Evolutionary conservation across 371 early-diverging fungal genomes (phyloP), one percentile per base, ranked within the genome.

Genomic region (Mucor piriformis): DNA sequence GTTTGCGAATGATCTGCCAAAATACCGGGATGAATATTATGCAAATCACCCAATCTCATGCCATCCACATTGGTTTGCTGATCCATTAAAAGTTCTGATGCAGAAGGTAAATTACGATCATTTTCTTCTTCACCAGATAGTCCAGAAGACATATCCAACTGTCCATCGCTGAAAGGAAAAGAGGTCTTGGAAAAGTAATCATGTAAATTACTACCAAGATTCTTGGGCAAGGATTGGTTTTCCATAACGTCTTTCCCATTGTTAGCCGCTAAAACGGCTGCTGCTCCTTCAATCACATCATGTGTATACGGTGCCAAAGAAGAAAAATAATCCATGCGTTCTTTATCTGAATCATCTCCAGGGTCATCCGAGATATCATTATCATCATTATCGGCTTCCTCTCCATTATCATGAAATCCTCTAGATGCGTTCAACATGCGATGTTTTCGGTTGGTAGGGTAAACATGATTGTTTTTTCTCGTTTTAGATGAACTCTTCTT

Each of bases 251-350:
- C 25, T 24, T 46, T 46, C 3, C 24, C 46, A 11, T 24, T 46
- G 11, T 11, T 24, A 7, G 46, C 46, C 5, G 10, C 25, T 24
- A 46, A 12, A 11, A 33, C 16, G 1, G 23, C 21, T 12, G 42
- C n/a, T 3, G 54, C 59, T 5, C 21, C 38, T 15, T 72, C 66
- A n/a, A 59, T 47, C 0, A 73, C 63, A 23, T 64, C 40, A 18
- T 48, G 61, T 13, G 69, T 40, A 35, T 64, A 78, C 0, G 78
- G 78, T 13, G 79, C 79, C 48, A 67, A 34, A 2, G 73, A 67
- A 13, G 79, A 71, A 21, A 76, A 76, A 18, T 76, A 76, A 50
- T 76, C 77, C 25, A 43, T 43, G 0, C 16, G 24, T 5, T 23
- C 37, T 1, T 46, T 47, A 20, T 61, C 55, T n/a, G 54, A 48